Evolutionary conservation across 202 grass and related monocot species (phyloP).

Genomic region (Schoenoplectus triqueter): DNA sequence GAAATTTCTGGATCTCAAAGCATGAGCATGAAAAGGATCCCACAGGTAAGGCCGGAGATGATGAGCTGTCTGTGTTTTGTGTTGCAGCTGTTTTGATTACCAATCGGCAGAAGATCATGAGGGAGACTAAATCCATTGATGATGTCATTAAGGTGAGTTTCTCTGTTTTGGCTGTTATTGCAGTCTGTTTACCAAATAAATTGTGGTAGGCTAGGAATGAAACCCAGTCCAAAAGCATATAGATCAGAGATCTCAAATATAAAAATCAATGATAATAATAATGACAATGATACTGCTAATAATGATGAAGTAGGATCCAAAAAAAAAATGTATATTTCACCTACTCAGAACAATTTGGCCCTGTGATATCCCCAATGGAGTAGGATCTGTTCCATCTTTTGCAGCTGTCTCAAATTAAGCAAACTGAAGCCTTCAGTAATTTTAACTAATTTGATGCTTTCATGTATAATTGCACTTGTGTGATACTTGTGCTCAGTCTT

Average conservation of each 20-base stretch:
- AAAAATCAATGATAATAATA: too few relatives aligned
- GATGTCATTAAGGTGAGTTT: slow-evolving; percentile 89
- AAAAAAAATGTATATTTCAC: neutral
- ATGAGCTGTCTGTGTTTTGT: slow-evolving; percentile 87
- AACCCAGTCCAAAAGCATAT: too few relatives aligned
- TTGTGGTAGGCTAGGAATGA: too few relatives aligned
- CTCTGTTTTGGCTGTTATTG: slow-evolving; percentile 10
- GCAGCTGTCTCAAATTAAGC: slow-evolving; percentile 11
- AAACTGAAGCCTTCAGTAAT: slow-evolving; percentile 18
- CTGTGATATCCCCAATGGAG: neutral
- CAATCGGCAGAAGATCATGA: slow-evolving; percentile 91
- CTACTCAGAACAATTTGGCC: neutral
- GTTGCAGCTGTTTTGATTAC: slow-evolving; percentile 91
- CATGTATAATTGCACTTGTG: neutral
- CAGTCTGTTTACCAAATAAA: neutral
- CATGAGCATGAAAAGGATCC: slow-evolving; percentile 48
- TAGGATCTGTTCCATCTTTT: neutral
- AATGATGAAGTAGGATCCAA: too few relatives aligned
- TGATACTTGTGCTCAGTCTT: neutral
- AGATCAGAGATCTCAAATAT: too few relatives aligned
- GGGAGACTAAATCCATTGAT: slow-evolving; percentile 85
- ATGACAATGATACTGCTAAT: too few relatives aligned
- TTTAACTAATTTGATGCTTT: neutral
- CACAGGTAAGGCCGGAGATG: slow-evolving; percentile 51
- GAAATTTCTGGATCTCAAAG: slow-evolving; percentile 66